Evolutionary conservation across 257 asterid species (phyloP), one percentile per base, ranked within the genome.

Genomic region (Phtheirospermum japonicum): DNA sequence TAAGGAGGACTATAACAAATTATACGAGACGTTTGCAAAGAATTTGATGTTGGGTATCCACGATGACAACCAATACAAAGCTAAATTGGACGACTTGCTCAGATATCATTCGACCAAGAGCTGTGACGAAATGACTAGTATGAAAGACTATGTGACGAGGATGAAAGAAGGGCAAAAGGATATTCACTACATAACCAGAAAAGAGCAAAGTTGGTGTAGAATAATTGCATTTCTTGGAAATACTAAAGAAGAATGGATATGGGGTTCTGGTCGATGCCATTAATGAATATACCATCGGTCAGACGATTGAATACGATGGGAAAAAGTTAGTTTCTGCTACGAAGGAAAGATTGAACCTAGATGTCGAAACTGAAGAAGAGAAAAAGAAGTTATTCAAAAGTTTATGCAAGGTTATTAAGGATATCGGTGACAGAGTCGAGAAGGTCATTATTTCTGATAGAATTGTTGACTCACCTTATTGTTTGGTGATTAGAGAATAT

Each of bases 81-180:
- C 84, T 2, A 85, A 88, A 40, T 36, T 88, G 51, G 96, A 95
- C 0, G 92, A 88, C 7, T 48, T 88, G 42, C 86, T 88, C 0
- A 73, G 95, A n/a, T n/a, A n/a, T n/a, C n/a, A n/a, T n/a, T n/a
- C n/a, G n/a, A n/a, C n/a, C n/a, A n/a, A n/a, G n/a, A 85, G 96
- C 0, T 92, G 92, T 0, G 96, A 88, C 49, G 96, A 88, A 11
- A 9, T 88, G 70, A 88, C 95, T 0, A 85, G 93, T 66, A 57
- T 88, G 48, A 85, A 85, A 53, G 96, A 88, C 31, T 89, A 89
- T 11, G 96, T 89, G 0, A 86, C 96, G 0, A 84, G 96, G 59
- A 86, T 89, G 95, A 86, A 83, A 70, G 95, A 88, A 48, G 96
- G 96, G 11, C 96, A 89, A 67, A 89, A 86, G 48, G 89, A 86